Evolutionary conservation across 176 grass and related monocot genomes (phyloP).

Genomic region (Secale cereale): DNA sequence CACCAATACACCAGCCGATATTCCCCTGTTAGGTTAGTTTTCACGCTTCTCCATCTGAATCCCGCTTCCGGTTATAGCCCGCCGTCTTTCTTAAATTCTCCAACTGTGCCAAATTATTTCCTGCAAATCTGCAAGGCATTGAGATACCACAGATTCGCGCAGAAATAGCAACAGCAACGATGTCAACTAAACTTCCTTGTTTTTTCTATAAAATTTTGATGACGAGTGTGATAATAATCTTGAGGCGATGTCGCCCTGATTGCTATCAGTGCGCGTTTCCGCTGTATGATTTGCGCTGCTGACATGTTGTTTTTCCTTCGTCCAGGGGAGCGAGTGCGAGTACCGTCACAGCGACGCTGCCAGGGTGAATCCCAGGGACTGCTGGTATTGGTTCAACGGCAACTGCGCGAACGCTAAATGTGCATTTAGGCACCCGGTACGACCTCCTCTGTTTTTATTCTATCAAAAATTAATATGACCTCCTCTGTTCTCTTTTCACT

Average conservation of each 20-base stretch:
- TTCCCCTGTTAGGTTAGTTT: not conserved
- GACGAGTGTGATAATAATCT: not conserved
- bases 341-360: constrained; percentile 63
- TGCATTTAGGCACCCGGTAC: constrained; percentile 69
- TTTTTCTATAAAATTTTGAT: not conserved
- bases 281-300: not conserved
- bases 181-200: not conserved
- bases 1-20: not conserved
- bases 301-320: not conserved
- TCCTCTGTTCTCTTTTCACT: not conserved
- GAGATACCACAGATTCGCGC: not conserved
- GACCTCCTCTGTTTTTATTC: not conserved
- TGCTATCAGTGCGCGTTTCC: not conserved
- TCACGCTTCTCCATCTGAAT: not conserved
- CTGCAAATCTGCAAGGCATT: no score
- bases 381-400: constrained; percentile 69
- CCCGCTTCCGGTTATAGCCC: not conserved
- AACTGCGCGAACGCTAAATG: constrained; percentile 66
- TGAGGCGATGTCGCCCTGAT: not conserved
- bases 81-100: not conserved
- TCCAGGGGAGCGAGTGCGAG: constrained; percentile 61
- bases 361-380: constrained; percentile 70
- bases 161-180: not conserved
- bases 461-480: not conserved
- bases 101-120: no score